Evolutionary conservation across 2,329 filamentous ascomycete genomes (phyloP).

Genomic region (Purpureocillium takamizusanense): DNA sequence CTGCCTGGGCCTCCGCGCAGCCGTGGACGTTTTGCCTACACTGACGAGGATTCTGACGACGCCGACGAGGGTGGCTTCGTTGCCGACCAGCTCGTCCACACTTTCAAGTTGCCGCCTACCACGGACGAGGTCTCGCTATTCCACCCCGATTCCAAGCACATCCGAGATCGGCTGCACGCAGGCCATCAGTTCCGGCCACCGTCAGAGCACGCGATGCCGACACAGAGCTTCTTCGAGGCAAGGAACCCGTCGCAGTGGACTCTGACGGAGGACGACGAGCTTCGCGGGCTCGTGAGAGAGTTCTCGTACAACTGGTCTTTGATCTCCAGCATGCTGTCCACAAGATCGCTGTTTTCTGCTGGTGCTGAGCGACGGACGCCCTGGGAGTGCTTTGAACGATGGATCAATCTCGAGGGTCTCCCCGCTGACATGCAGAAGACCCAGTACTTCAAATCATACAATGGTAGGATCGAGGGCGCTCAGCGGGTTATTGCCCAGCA

Average conservation of each 20-base stretch:
- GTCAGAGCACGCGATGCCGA: slow-evolving; percentile 84
- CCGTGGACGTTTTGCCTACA: slow-evolving; percentile 74
- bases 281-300: slow-evolving; percentile 76
- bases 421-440: slow-evolving; percentile 92
- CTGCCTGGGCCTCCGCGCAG: slow-evolving; percentile 60
- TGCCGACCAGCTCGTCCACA: slow-evolving; percentile 37
- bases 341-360: slow-evolving; percentile 69
- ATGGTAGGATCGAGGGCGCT: slow-evolving; percentile 49
- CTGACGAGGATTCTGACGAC: slow-evolving; percentile 60
- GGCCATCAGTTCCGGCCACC: slow-evolving; percentile 90
- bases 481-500: slow-evolving; percentile 46
- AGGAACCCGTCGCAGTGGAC: slow-evolving; percentile 88
- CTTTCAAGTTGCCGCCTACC: slow-evolving; percentile 51
- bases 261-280: slow-evolving; percentile 78
- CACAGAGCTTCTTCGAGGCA: slow-evolving; percentile 82
- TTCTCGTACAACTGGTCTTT: slow-evolving; percentile 98
- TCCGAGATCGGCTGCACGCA: slow-evolving; percentile 82
- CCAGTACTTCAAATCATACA: slow-evolving; percentile 78
- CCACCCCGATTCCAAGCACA: slow-evolving; percentile 77
- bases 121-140: slow-evolving; percentile 79
- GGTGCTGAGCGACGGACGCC: slow-evolving; percentile 84
- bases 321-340: slow-evolving; percentile 71
- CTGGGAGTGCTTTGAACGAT: slow-evolving; percentile 98
- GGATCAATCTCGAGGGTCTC: slow-evolving; percentile 84
- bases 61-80: slow-evolving; percentile 49